Base-by-base conservation (phyloP, 257 asterid genomes). In the Schizonepeta tenuifolia region DNA sequence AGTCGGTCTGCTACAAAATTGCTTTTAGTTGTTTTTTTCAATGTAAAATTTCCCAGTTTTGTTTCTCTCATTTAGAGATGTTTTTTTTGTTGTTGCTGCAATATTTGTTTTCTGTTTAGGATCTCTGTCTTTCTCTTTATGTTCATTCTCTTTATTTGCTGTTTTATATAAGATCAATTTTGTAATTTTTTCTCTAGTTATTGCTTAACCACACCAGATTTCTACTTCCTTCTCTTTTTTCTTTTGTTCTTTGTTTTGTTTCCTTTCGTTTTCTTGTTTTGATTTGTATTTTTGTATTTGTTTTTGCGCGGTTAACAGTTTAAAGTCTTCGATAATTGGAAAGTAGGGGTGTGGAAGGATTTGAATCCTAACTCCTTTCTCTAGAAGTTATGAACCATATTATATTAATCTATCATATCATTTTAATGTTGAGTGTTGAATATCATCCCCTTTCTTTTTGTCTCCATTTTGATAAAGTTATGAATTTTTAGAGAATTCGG, bases 111-210 rank as follows among this genome's bases (percentile, higher is more conserved):
- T 4, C 33, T 28, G 33, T 46, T 26, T 70, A 62, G 51, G 33
- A 58, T 71, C 65, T 47, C 2, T 74, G 58, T 53, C 67, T 55
- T 56, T 64, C 75, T 56, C 75, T 28, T 44, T 28, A 53, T 26
- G 17, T 21, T 53, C 71, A 31, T 36, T 63, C 12, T 36, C 64
- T 62, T 53, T 26, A 14, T 67, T 70, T 46, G 40, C 7, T 35
- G 43, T 66, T 55, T 18, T 53, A 35, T 33, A 35, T 0, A 7
- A 35, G 24, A 26, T 63, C 33, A 24, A 15, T 65, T 36, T 51
- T 21, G 0, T 7, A 51, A 49, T 12, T 21, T 24, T 31, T 60
- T 66, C 33, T 35, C 20, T 66, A 40, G 41, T 50, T 75, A 22
- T 31, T 71, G 59, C 17, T 74, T 36, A 67, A 61, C n/a, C n/a